Conservation (phyloP, 768 basidiomycete species). For the Macrolepiota dolichaula region DNA sequence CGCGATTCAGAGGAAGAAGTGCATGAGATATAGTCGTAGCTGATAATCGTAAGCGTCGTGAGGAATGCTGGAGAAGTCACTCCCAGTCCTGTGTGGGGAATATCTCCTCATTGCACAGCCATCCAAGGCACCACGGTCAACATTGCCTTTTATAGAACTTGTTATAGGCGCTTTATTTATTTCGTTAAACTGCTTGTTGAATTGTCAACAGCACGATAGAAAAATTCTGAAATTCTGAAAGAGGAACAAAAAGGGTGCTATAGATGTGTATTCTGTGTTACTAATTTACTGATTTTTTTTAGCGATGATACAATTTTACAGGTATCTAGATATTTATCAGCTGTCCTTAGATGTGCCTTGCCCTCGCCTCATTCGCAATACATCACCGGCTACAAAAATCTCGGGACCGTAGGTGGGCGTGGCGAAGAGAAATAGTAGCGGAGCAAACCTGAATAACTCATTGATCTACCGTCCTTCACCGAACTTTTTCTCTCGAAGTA, state of each 20-base stretch:
- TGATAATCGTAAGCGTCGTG: background rate
- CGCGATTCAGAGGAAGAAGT: background rate
- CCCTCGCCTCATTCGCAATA: no score
- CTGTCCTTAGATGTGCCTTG: no score
- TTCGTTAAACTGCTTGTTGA: background rate
- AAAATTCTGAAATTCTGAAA: background rate
- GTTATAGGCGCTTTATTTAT: background rate
- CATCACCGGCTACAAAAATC: no score
- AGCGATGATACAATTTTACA: no score
- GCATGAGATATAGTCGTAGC: constrained; percentile 2
- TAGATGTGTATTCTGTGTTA: no score
- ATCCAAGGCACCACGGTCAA: constrained; percentile 5
- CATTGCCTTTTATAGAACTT: constrained; percentile 9
- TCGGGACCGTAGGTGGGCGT: no score
- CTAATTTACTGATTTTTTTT: no score
- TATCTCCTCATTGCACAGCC: background rate
- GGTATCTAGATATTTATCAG: no score
- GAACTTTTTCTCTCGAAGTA: no score
- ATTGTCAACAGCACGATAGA: background rate
- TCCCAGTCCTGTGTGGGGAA: background rate
- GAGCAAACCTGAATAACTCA: no score
- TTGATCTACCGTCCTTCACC: no score
- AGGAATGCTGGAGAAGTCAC: background rate
- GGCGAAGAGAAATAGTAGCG: no score
- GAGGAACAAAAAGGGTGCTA: background rate